A percentile compares a stretch with the other conserved stretches of the same genome.
phyloP scores from a whole-genome alignment of 1,284 basidiomycete species.

The Porodaedalea pini region DNA sequence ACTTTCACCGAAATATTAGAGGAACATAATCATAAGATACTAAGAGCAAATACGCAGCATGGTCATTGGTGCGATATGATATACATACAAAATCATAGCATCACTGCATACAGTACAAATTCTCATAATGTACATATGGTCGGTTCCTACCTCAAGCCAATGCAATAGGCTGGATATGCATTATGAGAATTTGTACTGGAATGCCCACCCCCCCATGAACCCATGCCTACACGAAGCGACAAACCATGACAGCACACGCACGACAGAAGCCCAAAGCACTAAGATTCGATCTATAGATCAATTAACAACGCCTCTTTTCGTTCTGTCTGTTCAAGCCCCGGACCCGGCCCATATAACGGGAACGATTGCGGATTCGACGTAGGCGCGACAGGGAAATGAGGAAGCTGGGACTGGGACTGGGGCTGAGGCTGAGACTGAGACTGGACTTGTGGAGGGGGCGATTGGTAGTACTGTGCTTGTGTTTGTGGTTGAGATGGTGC shows the following conservation, averaged over 20 bases:
- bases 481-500: conserved; percentile 23
- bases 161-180: too few species aligned
- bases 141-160: too few species aligned
- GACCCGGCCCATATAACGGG: conserved; percentile 44
- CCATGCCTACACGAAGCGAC: not conserved
- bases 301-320: conserved; percentile 84
- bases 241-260: not conserved
- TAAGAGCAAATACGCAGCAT: too few species aligned
- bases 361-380: conserved; percentile 57
- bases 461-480: conserved; percentile 23
- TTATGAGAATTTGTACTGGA: too few species aligned
- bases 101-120: too few species aligned
- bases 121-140: too few species aligned
- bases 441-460: conserved; percentile 29
- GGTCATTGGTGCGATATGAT: too few species aligned
- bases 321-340: conserved; percentile 56
- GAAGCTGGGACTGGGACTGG: conserved; percentile 34
- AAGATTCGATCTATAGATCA: conserved; percentile 60
- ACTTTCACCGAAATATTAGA: too few species aligned
- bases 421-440: conserved; percentile 30
- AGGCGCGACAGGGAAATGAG: conserved; percentile 70
- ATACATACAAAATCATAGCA: too few species aligned
- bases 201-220: not conserved
- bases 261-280: too few species aligned
- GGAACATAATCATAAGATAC: too few species aligned